These are phyloP conservation scores for Phyllachora maydis DNA, from an alignment of 2,329 filamentous ascomycete genomes.

Conservation along the genomic window DNA sequence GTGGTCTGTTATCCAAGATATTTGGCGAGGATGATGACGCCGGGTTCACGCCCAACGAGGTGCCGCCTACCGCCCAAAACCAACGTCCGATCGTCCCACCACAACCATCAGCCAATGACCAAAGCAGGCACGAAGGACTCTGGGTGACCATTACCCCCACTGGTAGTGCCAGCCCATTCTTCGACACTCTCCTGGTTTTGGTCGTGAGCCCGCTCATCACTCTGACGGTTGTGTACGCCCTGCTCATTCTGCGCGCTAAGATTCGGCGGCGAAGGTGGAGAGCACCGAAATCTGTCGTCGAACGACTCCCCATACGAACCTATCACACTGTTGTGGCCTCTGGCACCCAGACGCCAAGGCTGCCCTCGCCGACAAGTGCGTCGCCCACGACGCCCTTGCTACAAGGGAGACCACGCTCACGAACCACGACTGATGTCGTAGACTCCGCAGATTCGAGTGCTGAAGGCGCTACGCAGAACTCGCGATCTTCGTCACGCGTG, in stretches of 20 bases:
- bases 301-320: conserved; percentile 81
- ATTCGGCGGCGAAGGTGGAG: conserved; percentile 83
- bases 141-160: conserved; percentile 96
- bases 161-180: conserved; percentile 76
- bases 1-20: conserved; percentile 24
- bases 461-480: conserved; percentile 18
- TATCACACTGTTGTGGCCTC: conserved; percentile 67
- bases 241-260: conserved; percentile 70
- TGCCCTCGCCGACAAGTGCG: conserved; percentile 41
- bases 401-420: conserved; percentile 40
- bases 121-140: conserved; percentile 57
- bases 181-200: conserved; percentile 91
- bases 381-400: conserved; percentile 68
- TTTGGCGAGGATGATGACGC: conserved; percentile 22
- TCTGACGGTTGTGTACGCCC: conserved; percentile 75
- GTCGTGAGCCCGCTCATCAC: conserved; percentile 88
- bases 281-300: conserved; percentile 92
- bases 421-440: conserved; percentile 39
- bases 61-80: conserved; percentile 6
- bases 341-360: conserved; percentile 31
- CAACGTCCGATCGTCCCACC: conserved; percentile 1
- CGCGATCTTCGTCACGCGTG: conserved; percentile 12
- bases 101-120: no score
- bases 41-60: conserved; percentile 11
- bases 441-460: conserved; percentile 25